phyloP scores from a whole-genome alignment of 108 stramenopile species.

The Chaetoceros tenuissimus region DNA sequence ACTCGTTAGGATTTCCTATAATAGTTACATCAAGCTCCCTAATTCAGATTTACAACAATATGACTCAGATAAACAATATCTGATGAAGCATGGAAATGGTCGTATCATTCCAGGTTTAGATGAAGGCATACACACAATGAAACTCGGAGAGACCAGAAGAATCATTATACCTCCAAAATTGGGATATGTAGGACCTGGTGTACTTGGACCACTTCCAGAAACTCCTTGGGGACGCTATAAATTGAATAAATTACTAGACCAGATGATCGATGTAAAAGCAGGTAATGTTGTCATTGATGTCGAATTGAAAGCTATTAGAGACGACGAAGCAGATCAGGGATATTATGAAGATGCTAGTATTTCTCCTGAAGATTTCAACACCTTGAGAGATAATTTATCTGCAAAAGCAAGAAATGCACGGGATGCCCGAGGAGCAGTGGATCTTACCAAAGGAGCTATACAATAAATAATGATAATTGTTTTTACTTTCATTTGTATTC shows the following conservation, averaged over 20 bases:
- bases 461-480: too few relatives aligned
- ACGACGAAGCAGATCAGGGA: conserved; percentile 86
- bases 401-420: not conserved
- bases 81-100: conserved; percentile 85
- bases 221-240: conserved; percentile 53
- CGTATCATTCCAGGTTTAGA: conserved; percentile 68
- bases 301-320: conserved; percentile 38
- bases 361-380: conserved; percentile 50
- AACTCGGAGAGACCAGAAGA: conserved; percentile 57
- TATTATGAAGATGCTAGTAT: conserved; percentile 69
- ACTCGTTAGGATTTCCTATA: conserved; percentile 61
- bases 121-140: conserved; percentile 81
- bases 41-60: conserved; percentile 44
- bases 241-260: conserved; percentile 47
- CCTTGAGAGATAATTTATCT: conserved; percentile 23
- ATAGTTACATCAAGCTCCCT: conserved; percentile 71
- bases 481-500: too few relatives aligned
- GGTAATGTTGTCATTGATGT: conserved; percentile 77
- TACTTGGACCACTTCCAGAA: conserved; percentile 62
- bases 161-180: conserved; percentile 80
- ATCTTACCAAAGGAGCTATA: too few relatives aligned
- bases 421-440: not conserved
- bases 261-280: conserved; percentile 61
- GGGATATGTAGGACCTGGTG: conserved; percentile 51
- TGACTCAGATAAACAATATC: conserved; percentile 42